Percentiles rank a stretch among this genome's conserved stretches.
Evolutionary conservation across 2,329 filamentous ascomycete genomes (phyloP).

Genomic region (Pseudopithomyces chartarum): DNA sequence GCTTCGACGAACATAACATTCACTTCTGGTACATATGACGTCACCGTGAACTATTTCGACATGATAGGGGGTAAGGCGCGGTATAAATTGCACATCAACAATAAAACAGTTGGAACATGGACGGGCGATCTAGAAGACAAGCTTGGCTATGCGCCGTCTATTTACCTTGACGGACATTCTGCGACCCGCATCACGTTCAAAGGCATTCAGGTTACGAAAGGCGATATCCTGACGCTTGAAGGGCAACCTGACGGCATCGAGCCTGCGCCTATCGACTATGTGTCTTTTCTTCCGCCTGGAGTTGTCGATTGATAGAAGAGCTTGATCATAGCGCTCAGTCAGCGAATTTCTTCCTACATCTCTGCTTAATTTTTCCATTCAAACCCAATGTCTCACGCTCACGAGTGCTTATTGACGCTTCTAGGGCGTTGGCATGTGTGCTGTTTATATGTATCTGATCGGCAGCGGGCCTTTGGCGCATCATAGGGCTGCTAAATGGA

Average conservation of each 20-base stretch:
- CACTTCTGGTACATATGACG: constrained; percentile 61
- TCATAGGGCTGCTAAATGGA: constrained; percentile 2
- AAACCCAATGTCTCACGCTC: not conserved
- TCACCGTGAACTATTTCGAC: constrained; percentile 72
- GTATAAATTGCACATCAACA: constrained; percentile 62
- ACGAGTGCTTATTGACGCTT: not conserved
- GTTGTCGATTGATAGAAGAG: constrained; percentile 55
- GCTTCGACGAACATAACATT: constrained; percentile 55
- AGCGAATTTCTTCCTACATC: not conserved
- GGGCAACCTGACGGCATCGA: constrained; percentile 65
- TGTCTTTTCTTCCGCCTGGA: constrained; percentile 64
- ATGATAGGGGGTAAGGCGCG: constrained; percentile 61
- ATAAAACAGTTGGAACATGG: constrained; percentile 62
- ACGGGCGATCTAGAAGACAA: constrained; percentile 63
- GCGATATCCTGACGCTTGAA: constrained; percentile 60
- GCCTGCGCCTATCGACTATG: constrained; percentile 69
- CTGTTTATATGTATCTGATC: not conserved
- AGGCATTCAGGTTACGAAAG: constrained; percentile 55
- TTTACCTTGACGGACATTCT: constrained; percentile 68
- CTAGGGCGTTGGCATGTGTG: not conserved
- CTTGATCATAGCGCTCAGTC: not conserved
- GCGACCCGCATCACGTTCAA: constrained; percentile 66
- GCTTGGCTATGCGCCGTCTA: constrained; percentile 63
- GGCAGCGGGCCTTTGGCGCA: not conserved
- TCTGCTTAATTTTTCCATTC: not conserved